These are phyloP conservation scores for Populus ilicifolia DNA, from an alignment of 345 rosid genomes.

Conservation along the genomic window DNA sequence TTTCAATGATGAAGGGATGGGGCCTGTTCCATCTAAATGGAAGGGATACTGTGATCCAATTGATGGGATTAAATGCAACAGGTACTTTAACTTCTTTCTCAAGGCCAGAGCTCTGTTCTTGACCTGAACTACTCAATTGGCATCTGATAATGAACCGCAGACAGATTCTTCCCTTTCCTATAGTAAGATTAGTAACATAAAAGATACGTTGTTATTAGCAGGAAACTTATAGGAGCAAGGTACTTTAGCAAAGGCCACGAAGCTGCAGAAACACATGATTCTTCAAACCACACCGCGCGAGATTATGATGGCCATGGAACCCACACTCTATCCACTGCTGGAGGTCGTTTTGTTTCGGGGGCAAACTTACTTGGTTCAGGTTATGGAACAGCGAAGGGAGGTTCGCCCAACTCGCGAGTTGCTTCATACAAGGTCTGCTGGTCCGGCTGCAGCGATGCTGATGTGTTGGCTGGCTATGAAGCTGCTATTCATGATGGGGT, in stretches of 20 bases:
- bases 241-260: constrained; percentile 20
- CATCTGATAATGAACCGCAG: not conserved
- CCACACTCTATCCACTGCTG: not conserved
- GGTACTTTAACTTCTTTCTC: not conserved
- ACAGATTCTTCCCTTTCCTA: not conserved
- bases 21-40: constrained; percentile 25
- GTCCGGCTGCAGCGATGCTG: no score
- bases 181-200: not conserved
- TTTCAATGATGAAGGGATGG: constrained; percentile 22
- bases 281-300: not conserved
- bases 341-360: no score
- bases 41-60: constrained; percentile 16
- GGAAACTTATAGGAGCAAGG: constrained; percentile 28
- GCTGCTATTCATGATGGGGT: no score
- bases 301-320: not conserved
- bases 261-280: not conserved
- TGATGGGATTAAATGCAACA: constrained; percentile 19
- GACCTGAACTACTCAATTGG: not conserved
- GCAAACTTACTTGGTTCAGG: no score
- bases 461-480: no score
- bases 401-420: no score
- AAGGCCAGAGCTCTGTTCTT: not conserved
- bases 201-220: not conserved
- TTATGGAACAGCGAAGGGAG: no score
- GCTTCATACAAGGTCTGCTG: no score